Percentiles rank a stretch among this genome's conserved stretches.
phyloP scores from a whole-genome alignment of 371 early-diverging fungal species.

The Mortierella sp. region DNA sequence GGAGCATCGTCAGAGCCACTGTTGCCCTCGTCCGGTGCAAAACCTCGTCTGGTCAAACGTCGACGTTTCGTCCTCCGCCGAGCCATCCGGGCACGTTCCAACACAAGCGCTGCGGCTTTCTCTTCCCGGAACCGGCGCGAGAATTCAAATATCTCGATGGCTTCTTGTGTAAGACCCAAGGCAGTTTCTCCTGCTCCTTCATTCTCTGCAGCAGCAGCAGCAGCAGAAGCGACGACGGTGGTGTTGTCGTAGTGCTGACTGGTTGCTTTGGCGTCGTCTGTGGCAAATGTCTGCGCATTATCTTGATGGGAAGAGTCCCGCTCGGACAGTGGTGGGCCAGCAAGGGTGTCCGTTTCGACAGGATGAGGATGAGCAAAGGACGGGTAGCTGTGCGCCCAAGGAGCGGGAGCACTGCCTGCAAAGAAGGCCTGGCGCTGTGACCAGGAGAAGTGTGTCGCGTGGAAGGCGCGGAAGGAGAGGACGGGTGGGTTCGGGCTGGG shows the following conservation, averaged over 20 bases:
- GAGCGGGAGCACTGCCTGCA: neutral
- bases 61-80: constrained; percentile 26
- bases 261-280: neutral
- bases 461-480: constrained; percentile 27
- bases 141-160: constrained; percentile 52
- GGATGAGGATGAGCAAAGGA: neutral
- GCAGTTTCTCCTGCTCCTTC: neutral
- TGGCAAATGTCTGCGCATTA: neutral
- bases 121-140: constrained; percentile 42
- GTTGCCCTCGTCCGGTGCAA: constrained; percentile 35
- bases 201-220: neutral
- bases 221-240: neutral
- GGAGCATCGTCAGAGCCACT: constrained; percentile 23
- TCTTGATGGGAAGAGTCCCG: neutral
- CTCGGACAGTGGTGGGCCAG: neutral
- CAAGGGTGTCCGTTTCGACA: neutral
- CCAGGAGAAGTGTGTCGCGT: constrained; percentile 18
- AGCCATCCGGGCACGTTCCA: constrained; percentile 24
- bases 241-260: neutral
- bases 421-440: constrained; percentile 17
- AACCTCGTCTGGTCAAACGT: constrained; percentile 37
- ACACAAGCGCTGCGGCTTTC: constrained; percentile 23
- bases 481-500: constrained; percentile 1
- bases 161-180: constrained; percentile 18
- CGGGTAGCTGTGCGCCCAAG: neutral